Percentiles rank a stretch among this genome's conserved stretches.
These are phyloP conservation scores for Aspergillus pseudoterreus DNA, from an alignment of 2,329 filamentous ascomycete genomes.

Conservation along the genomic window DNA sequence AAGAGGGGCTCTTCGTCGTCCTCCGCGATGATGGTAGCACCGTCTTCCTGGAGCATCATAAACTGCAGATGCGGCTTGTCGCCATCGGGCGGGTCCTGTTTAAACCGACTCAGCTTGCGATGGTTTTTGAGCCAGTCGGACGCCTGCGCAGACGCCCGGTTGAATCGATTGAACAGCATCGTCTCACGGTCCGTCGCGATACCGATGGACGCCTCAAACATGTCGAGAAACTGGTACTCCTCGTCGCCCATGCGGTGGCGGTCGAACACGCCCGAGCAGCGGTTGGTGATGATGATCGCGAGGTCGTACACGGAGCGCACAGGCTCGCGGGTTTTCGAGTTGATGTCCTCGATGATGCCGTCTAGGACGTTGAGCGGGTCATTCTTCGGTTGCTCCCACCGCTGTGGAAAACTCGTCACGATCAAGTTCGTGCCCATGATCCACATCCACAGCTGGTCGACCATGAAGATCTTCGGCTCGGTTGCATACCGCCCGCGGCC, in stretches of 20 bases:
- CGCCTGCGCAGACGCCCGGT: constrained; percentile 55
- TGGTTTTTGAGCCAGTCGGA: constrained; percentile 53
- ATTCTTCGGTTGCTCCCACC: constrained; percentile 54
- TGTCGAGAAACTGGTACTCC: constrained; percentile 62
- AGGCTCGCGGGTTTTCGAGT: constrained; percentile 59
- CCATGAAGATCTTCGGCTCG: constrained; percentile 63
- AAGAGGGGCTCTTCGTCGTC: constrained; percentile 46
- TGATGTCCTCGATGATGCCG: constrained; percentile 60
- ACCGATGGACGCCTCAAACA: constrained; percentile 64
- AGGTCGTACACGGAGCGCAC: constrained; percentile 61
- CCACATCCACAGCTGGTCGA: constrained; percentile 67
- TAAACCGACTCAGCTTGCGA: constrained; percentile 38
- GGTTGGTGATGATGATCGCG: constrained; percentile 57
- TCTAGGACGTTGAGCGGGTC: constrained; percentile 63
- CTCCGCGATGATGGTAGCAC: constrained; percentile 2
- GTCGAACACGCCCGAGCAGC: constrained; percentile 60
- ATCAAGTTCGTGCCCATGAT: constrained; percentile 57
- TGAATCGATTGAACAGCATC: constrained; percentile 58
- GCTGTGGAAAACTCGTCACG: constrained; percentile 43
- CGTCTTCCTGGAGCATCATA: too few species aligned
- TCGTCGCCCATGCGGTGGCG: constrained; percentile 56
- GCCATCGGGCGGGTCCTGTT: too few species aligned
- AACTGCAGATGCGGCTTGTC: too few species aligned
- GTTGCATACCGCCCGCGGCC: constrained; percentile 26
- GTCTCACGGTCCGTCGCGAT: constrained; percentile 52